These are phyloP conservation scores for Boletellus emodensis DNA, from an alignment of 768 basidiomycete genomes.

Conservation along the genomic window DNA sequence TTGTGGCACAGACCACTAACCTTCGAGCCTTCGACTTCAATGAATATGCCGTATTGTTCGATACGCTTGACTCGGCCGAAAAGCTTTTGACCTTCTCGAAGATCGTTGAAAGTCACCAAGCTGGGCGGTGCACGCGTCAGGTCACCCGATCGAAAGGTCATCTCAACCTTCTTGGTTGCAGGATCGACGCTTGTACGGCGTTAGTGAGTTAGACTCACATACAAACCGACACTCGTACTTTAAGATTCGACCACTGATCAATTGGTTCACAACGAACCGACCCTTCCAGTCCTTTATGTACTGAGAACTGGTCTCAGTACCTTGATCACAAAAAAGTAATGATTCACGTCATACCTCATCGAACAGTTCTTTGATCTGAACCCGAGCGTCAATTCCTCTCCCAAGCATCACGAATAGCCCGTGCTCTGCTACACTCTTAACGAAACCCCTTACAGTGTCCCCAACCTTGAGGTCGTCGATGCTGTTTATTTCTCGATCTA, in stretches of 20 bases:
- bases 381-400: slow-evolving; percentile 78
- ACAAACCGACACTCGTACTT: slow-evolving; percentile 43
- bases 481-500: slow-evolving; percentile 65
- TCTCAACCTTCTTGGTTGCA: slow-evolving; percentile 77
- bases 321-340: background rate
- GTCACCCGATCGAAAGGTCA: slow-evolving; percentile 78
- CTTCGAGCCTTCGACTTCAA: slow-evolving; percentile 81
- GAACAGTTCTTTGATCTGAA: slow-evolving; percentile 92
- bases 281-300: slow-evolving; percentile 96
- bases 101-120: slow-evolving; percentile 46
- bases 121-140: slow-evolving; percentile 37
- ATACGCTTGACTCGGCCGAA: slow-evolving; percentile 74
- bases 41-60: slow-evolving; percentile 90
- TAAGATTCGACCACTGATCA: slow-evolving; percentile 83
- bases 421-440: slow-evolving; percentile 82
- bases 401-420: slow-evolving; percentile 89
- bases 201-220: slow-evolving; percentile 6
- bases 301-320: slow-evolving; percentile 37
- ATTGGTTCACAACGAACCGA: slow-evolving; percentile 71
- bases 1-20: slow-evolving; percentile 92
- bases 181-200: slow-evolving; percentile 55
- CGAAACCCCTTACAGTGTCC: slow-evolving; percentile 77
- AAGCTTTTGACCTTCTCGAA: slow-evolving; percentile 77
- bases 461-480: slow-evolving; percentile 67
- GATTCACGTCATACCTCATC: slow-evolving; percentile 54